Evolutionary conservation across 352 stramenopile genomes (phyloP), one percentile per base, ranked within the genome.

Genomic region (Phytophthora aleatoria): DNA sequence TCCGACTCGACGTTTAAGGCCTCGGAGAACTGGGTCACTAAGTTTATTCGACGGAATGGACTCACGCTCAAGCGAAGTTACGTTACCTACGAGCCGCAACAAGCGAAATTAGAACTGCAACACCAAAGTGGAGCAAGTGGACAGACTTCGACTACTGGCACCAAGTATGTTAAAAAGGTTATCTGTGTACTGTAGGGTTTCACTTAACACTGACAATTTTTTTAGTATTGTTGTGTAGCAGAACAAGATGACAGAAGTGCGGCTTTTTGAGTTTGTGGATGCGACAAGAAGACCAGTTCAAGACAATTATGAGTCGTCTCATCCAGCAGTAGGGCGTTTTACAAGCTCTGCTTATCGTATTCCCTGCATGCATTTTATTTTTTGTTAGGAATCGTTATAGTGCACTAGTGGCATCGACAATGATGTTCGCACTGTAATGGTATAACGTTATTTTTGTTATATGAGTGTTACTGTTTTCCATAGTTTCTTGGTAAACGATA

Each of bases 21-120:
- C 4, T 91, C 82, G 0, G 82, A 91, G 64, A 93, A 93, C 64
- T 93, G 84, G 84, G 81, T 93, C 35, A 89, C 82, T 54, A 91
- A 91, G 77, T 93, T 93, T 45, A 91, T 93, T 55, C 79, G 79
- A 44, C 82, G 84, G 36, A 91, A 92, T 56, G 78, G 80, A 56
- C 73, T 92, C 10, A 88, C 84, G 59, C 73, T 92, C 42, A 90
- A 91, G 64, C 76, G 84, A 55, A 92, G 82, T 63, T 92, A 88
- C 27, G 78, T 91, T 36, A 89, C 84, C 27, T 92, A 85, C 51
- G 79, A 91, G 42, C 79, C 84, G 33, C 65, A 68, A 35, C 62
- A 64, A 38, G 35, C 16, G 10, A 62, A 54, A 26, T 11, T 73
- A 50, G 64, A 67, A 31, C 53, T 58, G 24, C 60, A 64, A 45